These are phyloP conservation scores for Funneliformis mosseae DNA, from an alignment of 192 early-diverging fungal species.

Conservation along the genomic window DNA sequence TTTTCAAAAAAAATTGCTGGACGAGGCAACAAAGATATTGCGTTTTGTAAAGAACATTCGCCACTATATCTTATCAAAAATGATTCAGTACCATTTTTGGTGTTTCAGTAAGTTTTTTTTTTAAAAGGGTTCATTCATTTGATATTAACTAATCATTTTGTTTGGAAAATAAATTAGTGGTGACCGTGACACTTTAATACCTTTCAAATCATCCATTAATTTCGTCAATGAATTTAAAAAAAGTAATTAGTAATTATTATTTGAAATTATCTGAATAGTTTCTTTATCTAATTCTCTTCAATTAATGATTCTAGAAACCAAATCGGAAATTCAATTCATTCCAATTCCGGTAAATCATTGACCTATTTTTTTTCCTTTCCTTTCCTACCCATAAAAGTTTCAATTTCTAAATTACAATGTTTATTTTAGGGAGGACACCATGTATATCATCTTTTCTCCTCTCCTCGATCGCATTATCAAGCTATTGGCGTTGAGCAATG, in stretches of 20 bases:
- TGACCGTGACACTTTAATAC: slow-evolving; percentile 42
- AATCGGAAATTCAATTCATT: slow-evolving; percentile 20
- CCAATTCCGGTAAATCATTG: slow-evolving; percentile 3
- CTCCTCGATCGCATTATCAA: slow-evolving; percentile 44
- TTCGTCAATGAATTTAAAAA: slow-evolving; percentile 42
- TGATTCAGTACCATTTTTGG: slow-evolving; percentile 39
- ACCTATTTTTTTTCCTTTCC: neutral
- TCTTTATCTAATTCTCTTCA: neutral
- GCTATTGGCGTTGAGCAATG: slow-evolving; percentile 40
- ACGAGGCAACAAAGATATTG: neutral
- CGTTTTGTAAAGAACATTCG: neutral
- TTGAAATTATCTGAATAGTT: neutral
- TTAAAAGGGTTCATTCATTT: neutral
- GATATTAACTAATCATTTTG: neutral
- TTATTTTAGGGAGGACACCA: slow-evolving; percentile 46
- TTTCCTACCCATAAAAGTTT: neutral
- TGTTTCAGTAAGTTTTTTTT: slow-evolving; percentile 42
- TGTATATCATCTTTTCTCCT: slow-evolving; percentile 45
- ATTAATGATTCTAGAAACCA: slow-evolving; percentile 1
- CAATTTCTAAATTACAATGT: slow-evolving; percentile 31
- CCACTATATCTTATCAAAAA: slow-evolving; percentile 25
- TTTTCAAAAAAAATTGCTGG: slow-evolving; percentile 50
- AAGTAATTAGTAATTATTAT: slow-evolving; percentile 24
- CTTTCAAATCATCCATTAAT: slow-evolving; percentile 37
- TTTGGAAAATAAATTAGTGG: slow-evolving; percentile 29